Base-by-base conservation (phyloP, 192 early-diverging fungal species). In the Coemansia sp. region DNA sequence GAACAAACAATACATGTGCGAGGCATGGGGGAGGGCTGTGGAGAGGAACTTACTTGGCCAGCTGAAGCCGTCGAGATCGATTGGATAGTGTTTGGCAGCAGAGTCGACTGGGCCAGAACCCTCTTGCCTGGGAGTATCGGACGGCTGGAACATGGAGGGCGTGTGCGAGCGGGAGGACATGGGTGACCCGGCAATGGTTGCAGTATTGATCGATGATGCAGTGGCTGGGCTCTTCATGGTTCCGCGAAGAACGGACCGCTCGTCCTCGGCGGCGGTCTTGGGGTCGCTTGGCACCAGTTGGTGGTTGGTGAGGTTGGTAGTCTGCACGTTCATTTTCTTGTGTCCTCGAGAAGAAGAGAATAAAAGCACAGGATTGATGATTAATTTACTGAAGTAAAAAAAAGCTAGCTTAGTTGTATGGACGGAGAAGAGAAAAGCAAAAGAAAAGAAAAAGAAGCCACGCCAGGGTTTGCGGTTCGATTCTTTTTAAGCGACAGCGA, bases 41-140 rank as follows among this genome's bases (percentile, higher is more conserved):
- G 0, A 53, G 25, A 5, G 25, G 16, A n/a, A 86, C 84, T 80
- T 89, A 93, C 91, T 91, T 45, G 91, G 91, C 86, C 89, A 93
- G 67, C 88, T 92, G 52, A 93, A 78, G 12, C 91, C 91, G 56
- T 91, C 85, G 42, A 88, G 76, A 51, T 90, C 86, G 26, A 91
- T 84, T 8, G 87, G 62, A 40, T 64, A 33, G 35, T 58, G 61
- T 39, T 63, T 63, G 45, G 58, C 7, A 7, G 45, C 9, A 8
- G 48, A 2, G 48, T 16, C 40, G 13, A 16, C 13, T 43, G 40
- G 1, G 13, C 18, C 48, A 21, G 56, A 25, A 6, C 23, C 5
- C 28, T 5, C 28, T 31, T 39, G 56, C 26, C 31, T 18, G 3
- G 40, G 48, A 26, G 60, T 49, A 31, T 49, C 59, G 18, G 71